Conservation (phyloP, 2,329 filamentous ascomycete genomes). For the Fragosphaeria purpurea region DNA sequence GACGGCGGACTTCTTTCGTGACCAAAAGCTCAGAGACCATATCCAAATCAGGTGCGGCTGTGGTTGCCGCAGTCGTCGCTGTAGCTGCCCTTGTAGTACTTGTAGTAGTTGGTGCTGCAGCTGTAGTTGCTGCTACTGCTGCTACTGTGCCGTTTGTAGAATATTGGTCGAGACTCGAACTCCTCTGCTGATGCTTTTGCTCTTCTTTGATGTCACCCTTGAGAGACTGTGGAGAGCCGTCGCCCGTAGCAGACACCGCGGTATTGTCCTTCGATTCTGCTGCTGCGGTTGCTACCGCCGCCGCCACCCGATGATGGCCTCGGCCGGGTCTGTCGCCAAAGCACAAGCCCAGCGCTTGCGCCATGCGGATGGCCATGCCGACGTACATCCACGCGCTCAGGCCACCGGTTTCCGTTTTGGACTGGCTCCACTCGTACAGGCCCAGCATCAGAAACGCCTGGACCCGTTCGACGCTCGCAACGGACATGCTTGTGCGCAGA, state of each 20-base stretch:
- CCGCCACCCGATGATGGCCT: conserved; percentile 7
- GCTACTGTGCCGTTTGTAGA: no score
- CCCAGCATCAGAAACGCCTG: conserved; percentile 63
- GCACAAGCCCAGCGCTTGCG: conserved; percentile 51
- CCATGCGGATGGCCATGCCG: conserved; percentile 53
- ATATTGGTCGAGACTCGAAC: no score
- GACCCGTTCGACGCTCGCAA: conserved; percentile 50
- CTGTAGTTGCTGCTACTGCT: no score
- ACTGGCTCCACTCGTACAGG: conserved; percentile 62
- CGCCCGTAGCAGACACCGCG: no score
- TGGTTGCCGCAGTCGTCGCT: neutral
- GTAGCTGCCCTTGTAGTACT: neutral
- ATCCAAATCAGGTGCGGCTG: neutral
- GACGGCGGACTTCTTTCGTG: conserved; percentile 52
- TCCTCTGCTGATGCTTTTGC: no score
- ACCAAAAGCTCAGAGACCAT: conserved; percentile 31
- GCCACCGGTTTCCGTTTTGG: conserved; percentile 37
- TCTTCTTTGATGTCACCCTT: no score
- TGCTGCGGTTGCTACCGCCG: conserved; percentile 7
- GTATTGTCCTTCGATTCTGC: neutral
- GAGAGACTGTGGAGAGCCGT: no score
- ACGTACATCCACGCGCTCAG: conserved; percentile 57
- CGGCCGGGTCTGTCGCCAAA: conserved; percentile 35
- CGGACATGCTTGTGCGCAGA: conserved; percentile 35
- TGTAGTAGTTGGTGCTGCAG: no score